These are phyloP conservation scores for Hypomontagnella monticulosa DNA, from an alignment of 495 filamentous ascomycete genomes.

Conservation along the genomic window DNA sequence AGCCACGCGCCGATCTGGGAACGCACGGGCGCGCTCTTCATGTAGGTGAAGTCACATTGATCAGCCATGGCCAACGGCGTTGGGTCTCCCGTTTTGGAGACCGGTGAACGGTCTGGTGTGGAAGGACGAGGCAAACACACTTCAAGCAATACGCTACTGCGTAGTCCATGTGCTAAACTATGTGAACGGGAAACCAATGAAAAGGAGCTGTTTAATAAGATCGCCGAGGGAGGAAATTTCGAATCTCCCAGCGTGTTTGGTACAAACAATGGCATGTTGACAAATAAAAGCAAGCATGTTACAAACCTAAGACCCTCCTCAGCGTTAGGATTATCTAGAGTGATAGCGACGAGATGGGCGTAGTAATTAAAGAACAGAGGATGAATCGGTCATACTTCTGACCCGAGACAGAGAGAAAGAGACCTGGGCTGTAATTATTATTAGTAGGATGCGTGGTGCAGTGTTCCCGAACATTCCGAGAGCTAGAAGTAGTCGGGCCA, in stretches of 20 bases:
- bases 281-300: constrained; percentile 15
- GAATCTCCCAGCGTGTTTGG: constrained; percentile 12
- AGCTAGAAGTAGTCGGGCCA: constrained; percentile 26
- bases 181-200: constrained; percentile 18
- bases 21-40: constrained; percentile 25
- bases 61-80: constrained; percentile 14
- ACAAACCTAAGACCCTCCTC: constrained; percentile 3
- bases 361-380: background rate
- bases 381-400: background rate
- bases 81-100: constrained; percentile 20
- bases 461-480: constrained; percentile 36
- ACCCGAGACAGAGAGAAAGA: background rate
- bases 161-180: constrained; percentile 7
- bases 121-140: constrained; percentile 10
- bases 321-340: constrained; percentile 20
- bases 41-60: constrained; percentile 24
- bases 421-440: constrained; percentile 2
- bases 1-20: constrained; percentile 37
- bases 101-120: constrained; percentile 27
- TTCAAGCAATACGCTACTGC: constrained; percentile 5
- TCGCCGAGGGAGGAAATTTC: background rate
- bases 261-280: constrained; percentile 5
- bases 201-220: constrained; percentile 13
- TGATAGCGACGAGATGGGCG: constrained; percentile 6
- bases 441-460: constrained; percentile 11